A percentile compares a stretch with the other conserved stretches of the same genome.
phyloP scores from a whole-genome alignment of 306 rosid genomes.

The Potentilla sterilis region DNA sequence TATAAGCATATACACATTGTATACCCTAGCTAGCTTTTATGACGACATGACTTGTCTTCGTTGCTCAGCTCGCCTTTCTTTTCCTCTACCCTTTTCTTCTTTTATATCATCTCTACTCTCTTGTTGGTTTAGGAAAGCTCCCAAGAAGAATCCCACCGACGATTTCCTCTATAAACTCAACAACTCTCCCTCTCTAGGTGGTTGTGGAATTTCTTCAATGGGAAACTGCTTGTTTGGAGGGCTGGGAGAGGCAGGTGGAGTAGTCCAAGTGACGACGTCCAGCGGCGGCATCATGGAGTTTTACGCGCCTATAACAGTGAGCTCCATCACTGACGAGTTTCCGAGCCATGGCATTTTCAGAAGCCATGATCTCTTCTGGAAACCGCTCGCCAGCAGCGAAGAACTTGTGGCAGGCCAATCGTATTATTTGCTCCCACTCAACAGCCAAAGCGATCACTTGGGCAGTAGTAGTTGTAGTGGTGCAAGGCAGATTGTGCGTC shows the following conservation, averaged over 20 bases:
- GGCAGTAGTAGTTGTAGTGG: background rate
- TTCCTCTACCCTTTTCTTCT: background rate
- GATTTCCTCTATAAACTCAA: slow-evolving; percentile 6
- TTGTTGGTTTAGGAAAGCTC: slow-evolving; percentile 17
- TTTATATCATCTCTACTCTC: background rate
- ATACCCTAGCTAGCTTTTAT: slow-evolving; percentile 4
- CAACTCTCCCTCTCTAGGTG: background rate
- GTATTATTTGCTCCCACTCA: slow-evolving; percentile 65
- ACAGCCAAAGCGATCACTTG: background rate
- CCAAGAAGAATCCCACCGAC: slow-evolving; percentile 51
- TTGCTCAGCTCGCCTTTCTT: slow-evolving; percentile 16
- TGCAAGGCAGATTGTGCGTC: slow-evolving; percentile 29
- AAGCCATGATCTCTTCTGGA: slow-evolving; percentile 76
- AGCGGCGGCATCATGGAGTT: slow-evolving; percentile 91
- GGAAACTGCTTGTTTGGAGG: slow-evolving; percentile 71
- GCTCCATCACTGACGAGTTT: slow-evolving; percentile 60
- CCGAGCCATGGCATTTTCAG: slow-evolving; percentile 69
- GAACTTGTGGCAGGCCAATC: slow-evolving; percentile 60
- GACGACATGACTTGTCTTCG: background rate
- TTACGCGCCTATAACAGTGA: slow-evolving; percentile 50
- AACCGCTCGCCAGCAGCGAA: slow-evolving; percentile 49
- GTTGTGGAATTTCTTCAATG: slow-evolving; percentile 28
- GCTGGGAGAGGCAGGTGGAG: slow-evolving; percentile 34
- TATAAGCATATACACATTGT: background rate
- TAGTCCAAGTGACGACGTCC: slow-evolving; percentile 60